A percentile compares a stretch with the other conserved stretches of the same genome.
phyloP scores from a whole-genome alignment of 495 filamentous ascomycete genomes.

The Rhypophila decipiens region DNA sequence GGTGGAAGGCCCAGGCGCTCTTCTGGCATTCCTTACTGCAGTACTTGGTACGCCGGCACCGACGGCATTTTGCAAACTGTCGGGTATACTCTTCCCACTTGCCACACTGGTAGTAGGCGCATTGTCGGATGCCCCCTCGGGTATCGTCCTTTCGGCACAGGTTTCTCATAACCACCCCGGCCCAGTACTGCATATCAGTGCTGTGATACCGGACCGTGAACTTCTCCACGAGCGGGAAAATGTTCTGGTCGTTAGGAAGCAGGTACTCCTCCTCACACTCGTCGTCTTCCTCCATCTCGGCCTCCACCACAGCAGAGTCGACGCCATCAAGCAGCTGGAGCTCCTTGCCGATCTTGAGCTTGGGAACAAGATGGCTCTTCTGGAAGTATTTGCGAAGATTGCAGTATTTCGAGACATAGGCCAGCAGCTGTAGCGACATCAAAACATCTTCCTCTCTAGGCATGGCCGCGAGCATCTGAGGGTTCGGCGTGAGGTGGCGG shows the following conservation, averaged over 20 bases:
- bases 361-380: conserved; percentile 86
- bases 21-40: conserved; percentile 99
- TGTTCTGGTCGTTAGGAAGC: conserved; percentile 89
- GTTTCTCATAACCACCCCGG: conserved; percentile 96
- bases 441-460: conserved; percentile 94
- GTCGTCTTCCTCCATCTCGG: conserved; percentile 41
- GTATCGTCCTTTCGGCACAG: conserved; percentile 96
- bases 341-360: conserved; percentile 82
- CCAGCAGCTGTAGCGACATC: conserved; percentile 95
- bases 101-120: conserved; percentile 94
- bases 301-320: conserved; percentile 41
- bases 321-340: conserved; percentile 67
- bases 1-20: conserved; percentile 94
- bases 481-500: conserved; percentile 54
- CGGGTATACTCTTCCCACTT: conserved; percentile 95
- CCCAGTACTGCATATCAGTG: conserved; percentile 99
- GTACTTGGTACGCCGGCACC: conserved; percentile 96
- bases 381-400: conserved; percentile 93
- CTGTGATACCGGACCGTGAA: conserved; percentile 93
- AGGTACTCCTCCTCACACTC: conserved; percentile 85
- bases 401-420: conserved; percentile 98
- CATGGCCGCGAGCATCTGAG: conserved; percentile 75
- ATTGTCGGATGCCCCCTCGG: conserved; percentile 88
- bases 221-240: conserved; percentile 96
- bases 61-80: conserved; percentile 95